Percentiles rank a stretch among this genome's conserved stretches.
Conservation (phyloP, 139 green algal genomes). For the Ulvella scutata region DNA sequence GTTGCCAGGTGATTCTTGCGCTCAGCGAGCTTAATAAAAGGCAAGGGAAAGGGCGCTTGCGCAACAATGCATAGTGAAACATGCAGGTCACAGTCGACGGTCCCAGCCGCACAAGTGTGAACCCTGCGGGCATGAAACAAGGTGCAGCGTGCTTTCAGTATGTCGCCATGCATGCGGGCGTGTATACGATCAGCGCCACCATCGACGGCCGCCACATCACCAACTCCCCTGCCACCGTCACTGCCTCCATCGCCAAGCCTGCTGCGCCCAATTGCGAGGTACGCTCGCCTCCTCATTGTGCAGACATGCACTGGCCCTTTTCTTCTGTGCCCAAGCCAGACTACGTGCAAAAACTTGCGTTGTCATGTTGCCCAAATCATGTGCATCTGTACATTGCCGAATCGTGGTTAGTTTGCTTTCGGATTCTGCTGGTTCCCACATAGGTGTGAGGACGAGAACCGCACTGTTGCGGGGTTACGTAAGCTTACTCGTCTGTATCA, state of each 20-base stretch:
- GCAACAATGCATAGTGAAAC: too few species aligned
- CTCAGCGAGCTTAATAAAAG: too few species aligned
- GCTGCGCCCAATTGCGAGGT: not conserved
- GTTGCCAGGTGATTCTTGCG: too few species aligned
- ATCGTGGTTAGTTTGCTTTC: too few species aligned
- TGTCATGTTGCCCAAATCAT: too few species aligned
- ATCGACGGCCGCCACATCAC: conserved; percentile 3
- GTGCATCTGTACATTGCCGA: too few species aligned
- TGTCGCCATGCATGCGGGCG: not conserved
- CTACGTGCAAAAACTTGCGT: too few species aligned
- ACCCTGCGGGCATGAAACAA: not conserved
- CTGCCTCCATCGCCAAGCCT: not conserved
- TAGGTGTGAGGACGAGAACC: too few species aligned
- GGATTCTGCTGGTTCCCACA: too few species aligned
- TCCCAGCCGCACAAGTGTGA: not conserved
- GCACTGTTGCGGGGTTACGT: not conserved
- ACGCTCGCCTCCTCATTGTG: not conserved
- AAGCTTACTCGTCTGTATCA: not conserved
- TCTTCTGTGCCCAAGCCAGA: too few species aligned
- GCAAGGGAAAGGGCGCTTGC: too few species aligned
- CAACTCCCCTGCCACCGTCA: conserved; percentile 2
- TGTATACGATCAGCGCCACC: not conserved
- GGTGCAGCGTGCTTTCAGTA: conserved; percentile 1
- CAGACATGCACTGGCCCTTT: not conserved
- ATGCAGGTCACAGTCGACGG: not conserved